Evolutionary conservation across 441 rosid species (phyloP), one percentile per base, ranked within the genome.

Genomic region (Macaranga tanarius): DNA sequence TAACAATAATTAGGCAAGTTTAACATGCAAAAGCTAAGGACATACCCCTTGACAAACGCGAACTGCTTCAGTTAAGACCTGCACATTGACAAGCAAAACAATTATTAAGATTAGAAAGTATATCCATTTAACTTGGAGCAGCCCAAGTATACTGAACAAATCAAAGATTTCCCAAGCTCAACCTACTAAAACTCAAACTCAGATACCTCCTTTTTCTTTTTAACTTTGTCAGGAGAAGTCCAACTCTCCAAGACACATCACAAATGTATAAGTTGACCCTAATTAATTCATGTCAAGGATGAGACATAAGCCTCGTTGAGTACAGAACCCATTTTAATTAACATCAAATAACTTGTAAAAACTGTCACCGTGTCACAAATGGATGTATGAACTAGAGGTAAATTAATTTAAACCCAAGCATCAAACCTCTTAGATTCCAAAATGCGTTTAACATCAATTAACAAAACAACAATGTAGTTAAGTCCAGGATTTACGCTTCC

Each of bases 61-160:
- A 75, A 95, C 96, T 67, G 97, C 99, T 82, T 95, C 99, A 61
- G 92, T 89, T 60, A 95, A 86, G 83, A 89, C 97, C 99, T 95
- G 89, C 45, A 55, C 71, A 81, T 62, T 62, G 79, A 71, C 71
- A 78, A 72, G 58, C 52, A 76, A 52, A 76, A 76, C 12, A 61
- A 72, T 75, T 50, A 74, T 11, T 26, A 56, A 47, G 60, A 62
- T 42, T 3, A 23, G 25, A 38, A 40, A 50, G 23, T 42, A 20
- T 19, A 58, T 66, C 52, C 67, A 17, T 48, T 50, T 13, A 45
- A 20, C 5, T 62, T 22, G 15, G 31, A 72, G 38, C 23, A 69
- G 23, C 50, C 45, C 59, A 62, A 51, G 48, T 9, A 15, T 20
- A 7, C 7, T 26, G 23, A 26, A 38, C 10, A 34, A 10, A 20